Base-by-base conservation (phyloP, 345 rosid genomes). In the Noccaea bulbosa region DNA sequence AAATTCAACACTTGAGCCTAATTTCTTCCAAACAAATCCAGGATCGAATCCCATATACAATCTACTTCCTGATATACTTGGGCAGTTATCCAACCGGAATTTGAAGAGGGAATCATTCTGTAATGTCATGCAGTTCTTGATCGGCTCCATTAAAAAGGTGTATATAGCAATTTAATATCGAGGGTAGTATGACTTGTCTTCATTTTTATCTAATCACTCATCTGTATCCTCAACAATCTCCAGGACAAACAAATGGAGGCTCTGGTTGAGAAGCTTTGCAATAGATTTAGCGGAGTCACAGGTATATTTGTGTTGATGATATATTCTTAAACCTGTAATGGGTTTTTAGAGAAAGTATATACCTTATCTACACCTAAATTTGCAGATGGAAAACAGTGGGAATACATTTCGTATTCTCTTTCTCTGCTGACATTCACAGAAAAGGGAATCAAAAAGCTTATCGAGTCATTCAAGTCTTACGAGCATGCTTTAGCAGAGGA, bases 241-340 rank as follows among this genome's bases (percentile, higher is more conserved):
- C 79, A 94, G 98, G 99, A 94, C 72, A 94, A 86, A 81, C 99
- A 94, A 79, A 91, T 94, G 98, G 99, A 94, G 65, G 80, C 97
- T 67, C 93, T 94, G 67, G 96, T 94, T 74, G 99, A 89, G 81
- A 94, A 94, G 81, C 99, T 91, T 53, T 94, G 99, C 90, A 87
- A 94, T 70, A 83, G 99, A 83, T 89, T 94, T 76, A 77, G 83
- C 57, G 99, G 99, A 62, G 92, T 86, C 75, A 83, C 92, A 81
- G 98, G 99, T 89, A 80, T 40, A 71, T 54, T 77, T 74, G 77
- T 12, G 6, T 5, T 16, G 9, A 48, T 51, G 48, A 15, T 8
- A 66, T 12, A 59, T 54, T 14, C 17, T 2, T 64, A 43, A 22
- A 58, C 44, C 40, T 57, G 37, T 33, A 56, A 7, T 33, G 41